Conservation (phyloP, 257 asterid genomes). For the Capsicum chinense region DNA sequence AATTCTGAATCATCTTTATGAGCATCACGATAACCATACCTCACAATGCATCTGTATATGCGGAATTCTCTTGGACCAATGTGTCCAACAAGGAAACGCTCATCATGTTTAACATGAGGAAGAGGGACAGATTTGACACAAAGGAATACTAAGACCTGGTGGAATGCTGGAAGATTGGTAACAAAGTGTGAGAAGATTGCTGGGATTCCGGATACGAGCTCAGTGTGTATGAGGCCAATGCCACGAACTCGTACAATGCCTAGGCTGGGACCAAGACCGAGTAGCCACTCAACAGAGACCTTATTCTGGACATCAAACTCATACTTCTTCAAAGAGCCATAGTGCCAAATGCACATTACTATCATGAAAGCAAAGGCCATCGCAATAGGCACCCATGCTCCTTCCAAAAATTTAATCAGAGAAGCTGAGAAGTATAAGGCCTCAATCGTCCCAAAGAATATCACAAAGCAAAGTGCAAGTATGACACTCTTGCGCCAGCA, state of each 20-base stretch:
- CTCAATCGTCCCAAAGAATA: conserved; percentile 41
- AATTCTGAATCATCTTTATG: conserved; percentile 75
- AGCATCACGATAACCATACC: conserved; percentile 86
- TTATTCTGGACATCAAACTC: conserved; percentile 84
- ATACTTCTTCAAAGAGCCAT: conserved; percentile 73
- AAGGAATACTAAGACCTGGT: conserved; percentile 85
- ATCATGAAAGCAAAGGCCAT: conserved; percentile 64
- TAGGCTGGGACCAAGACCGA: conserved; percentile 67
- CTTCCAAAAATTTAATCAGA: too few relatives aligned
- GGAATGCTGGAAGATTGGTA: conserved; percentile 93
- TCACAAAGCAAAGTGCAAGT: conserved; percentile 67
- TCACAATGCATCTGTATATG: conserved; percentile 79
- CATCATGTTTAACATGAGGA: conserved; percentile 75
- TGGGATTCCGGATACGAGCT: conserved; percentile 85
- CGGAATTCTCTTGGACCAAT: conserved; percentile 77
- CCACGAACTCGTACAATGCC: conserved; percentile 90
- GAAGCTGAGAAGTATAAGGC: too few relatives aligned
- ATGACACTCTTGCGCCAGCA: conserved; percentile 77
- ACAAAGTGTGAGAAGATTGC: conserved; percentile 92
- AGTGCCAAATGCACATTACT: conserved; percentile 85
- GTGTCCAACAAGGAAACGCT: conserved; percentile 79
- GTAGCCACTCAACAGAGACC: conserved; percentile 90
- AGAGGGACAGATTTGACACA: conserved; percentile 81
- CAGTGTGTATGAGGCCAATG: conserved; percentile 88
- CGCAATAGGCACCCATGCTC: conserved; percentile 33